phyloP scores from a whole-genome alignment of 495 filamentous ascomycete species.

The Rhizodiscina lignyota region DNA sequence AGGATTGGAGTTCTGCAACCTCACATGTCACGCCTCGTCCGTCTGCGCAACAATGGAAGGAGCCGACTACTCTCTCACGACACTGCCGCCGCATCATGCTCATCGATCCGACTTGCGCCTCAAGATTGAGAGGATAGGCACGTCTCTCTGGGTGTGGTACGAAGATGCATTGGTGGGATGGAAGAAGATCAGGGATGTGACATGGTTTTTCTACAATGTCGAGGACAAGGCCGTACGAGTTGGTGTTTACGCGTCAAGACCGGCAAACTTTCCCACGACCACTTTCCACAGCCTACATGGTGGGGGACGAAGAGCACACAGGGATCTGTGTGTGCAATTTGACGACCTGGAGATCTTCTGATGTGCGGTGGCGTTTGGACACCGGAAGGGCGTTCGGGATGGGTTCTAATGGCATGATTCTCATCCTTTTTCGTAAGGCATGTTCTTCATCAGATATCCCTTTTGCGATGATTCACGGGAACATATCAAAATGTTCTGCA shows the following conservation, averaged over 20 bases:
- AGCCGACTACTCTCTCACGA: constrained; percentile 38
- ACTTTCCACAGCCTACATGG: constrained; percentile 32
- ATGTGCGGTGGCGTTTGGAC: no score
- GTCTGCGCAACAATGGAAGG: constrained; percentile 39
- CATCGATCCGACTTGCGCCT: constrained; percentile 26
- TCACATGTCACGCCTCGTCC: constrained; percentile 34
- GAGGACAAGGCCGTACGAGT: constrained; percentile 42
- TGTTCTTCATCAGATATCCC: no score
- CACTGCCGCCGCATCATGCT: constrained; percentile 24
- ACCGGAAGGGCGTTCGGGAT: no score
- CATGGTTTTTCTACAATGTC: constrained; percentile 43
- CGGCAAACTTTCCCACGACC: constrained; percentile 24
- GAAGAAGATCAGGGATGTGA: constrained; percentile 42
- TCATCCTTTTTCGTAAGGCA: no score
- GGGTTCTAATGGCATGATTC: no score
- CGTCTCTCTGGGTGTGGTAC: constrained; percentile 42
- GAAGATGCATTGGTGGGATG: constrained; percentile 26
- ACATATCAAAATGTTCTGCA: no score
- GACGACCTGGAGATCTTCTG: constrained; percentile 41
- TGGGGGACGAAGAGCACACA: constrained; percentile 15
- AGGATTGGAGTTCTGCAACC: constrained; percentile 37
- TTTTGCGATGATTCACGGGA: no score
- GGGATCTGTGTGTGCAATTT: constrained; percentile 38
- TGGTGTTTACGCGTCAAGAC: constrained; percentile 39
- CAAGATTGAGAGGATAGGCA: constrained; percentile 40